Evolutionary conservation across 139 green algal genomes (phyloP).

Genomic region (Astrephomene gubernaculifera): DNA sequence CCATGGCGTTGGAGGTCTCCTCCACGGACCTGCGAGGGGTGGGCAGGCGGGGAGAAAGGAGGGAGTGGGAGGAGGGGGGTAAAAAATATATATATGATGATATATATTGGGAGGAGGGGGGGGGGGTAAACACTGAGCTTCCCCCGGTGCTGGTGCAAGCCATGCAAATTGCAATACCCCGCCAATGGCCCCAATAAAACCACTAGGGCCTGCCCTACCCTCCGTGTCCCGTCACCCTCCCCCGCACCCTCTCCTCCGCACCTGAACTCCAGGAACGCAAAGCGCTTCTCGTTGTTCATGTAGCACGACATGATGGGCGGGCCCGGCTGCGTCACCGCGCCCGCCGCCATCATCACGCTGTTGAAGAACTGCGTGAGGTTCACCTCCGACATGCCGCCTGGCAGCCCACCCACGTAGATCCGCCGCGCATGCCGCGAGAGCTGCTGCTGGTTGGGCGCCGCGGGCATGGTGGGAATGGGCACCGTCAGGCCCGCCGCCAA

Average conservation of each 20-base stretch:
- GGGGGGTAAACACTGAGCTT: too few species aligned
- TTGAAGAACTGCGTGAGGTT: constrained; percentile 49
- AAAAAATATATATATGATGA: too few species aligned
- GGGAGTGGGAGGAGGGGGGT: background rate
- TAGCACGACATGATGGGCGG: constrained; percentile 68
- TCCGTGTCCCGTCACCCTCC: background rate
- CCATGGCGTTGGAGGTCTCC: constrained; percentile 88
- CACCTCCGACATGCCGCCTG: constrained; percentile 54
- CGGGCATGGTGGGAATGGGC: background rate
- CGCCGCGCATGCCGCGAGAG: constrained; percentile 89
- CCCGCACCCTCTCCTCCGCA: background rate
- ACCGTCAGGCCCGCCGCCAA: background rate
- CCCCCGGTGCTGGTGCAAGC: too few species aligned
- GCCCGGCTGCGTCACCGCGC: constrained; percentile 39
- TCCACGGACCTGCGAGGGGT: constrained; percentile 69
- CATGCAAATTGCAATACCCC: too few species aligned
- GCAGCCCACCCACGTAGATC: constrained; percentile 94
- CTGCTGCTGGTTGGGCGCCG: constrained; percentile 67
- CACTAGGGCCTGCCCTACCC: background rate
- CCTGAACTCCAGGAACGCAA: constrained; percentile 93
- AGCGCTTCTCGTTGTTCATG: constrained; percentile 96
- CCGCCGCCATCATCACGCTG: constrained; percentile 35
- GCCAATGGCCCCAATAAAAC: too few species aligned
- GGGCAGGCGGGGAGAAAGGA: background rate
- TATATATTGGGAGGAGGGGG: too few species aligned